Base-by-base conservation (phyloP, 2,329 filamentous ascomycete genomes). In the Elsinoe arachidis region DNA sequence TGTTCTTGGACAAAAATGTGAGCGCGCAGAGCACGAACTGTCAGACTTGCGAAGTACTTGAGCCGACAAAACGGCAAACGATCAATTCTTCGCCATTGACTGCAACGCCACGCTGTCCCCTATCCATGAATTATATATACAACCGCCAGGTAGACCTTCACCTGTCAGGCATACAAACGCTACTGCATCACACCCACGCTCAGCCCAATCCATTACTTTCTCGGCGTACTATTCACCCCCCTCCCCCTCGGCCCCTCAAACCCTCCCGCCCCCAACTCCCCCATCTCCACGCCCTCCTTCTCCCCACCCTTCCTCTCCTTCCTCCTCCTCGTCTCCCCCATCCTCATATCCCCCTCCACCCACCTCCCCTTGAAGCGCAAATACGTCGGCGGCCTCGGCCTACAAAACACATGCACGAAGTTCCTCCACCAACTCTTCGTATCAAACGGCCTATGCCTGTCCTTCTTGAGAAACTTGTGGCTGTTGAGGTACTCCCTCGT, bases 401-500 rank as follows among this genome's bases (percentile, higher is more conserved):
- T 84, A 63, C 85, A 86, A 52, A 97, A 77, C 11, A 96, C 90
- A 6, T 85, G 80, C 37, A 88, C 72, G 80, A 88, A 90, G 71
- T 99, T 99, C 66, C 80, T 85, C 66, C 87, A 71, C 49, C 86
- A 76, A 63, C 77, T 86, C 35, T 84, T 85, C 67, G 95, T 90
- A 1, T 84, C 91, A 65, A 95, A 99, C 1, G 93, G 90, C 43
- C 91, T 80, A 72, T 96, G 95, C 11, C 93, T 84, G 69, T 99
- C 92, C 65, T 87, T 86, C 74, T 93, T 95, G 61, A 86, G 76
- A 69, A 99, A 97, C 72, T 97, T 97, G 73, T 96, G 90, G 3
- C 88, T 91, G 73, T 95, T 96, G 62, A 99, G 83, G 70, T 96
- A 96, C 72, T 99, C 93, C 64, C 93, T 81, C 0, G 93, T 99